A percentile compares a stretch with the other conserved stretches of the same genome.
Evolutionary conservation across 345 rosid genomes (phyloP).

Genomic region (Microcos paniculata): DNA sequence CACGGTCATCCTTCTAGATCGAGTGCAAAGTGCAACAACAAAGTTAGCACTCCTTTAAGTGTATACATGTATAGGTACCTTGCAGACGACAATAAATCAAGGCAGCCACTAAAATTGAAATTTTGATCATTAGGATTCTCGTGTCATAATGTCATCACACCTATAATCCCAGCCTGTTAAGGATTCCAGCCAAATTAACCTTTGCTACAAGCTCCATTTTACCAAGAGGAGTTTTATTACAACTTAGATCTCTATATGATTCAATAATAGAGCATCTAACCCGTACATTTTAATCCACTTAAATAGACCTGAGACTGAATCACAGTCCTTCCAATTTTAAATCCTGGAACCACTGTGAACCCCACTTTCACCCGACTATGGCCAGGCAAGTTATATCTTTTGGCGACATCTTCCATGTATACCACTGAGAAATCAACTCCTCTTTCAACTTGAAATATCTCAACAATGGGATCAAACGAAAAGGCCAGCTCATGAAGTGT

Average conservation of each 20-base stretch:
- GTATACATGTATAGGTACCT: not conserved
- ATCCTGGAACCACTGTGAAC: constrained; percentile 91
- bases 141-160: not conserved
- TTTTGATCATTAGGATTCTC: constrained; percentile 22
- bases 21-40: not conserved
- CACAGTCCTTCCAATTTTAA: constrained; percentile 69
- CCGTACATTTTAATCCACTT: constrained; percentile 44
- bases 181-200: constrained; percentile 4
- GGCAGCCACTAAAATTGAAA: constrained; percentile 11
- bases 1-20: constrained; percentile 5
- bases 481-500: constrained; percentile 75
- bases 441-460: constrained; percentile 82
- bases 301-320: constrained; percentile 83
- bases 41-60: constrained; percentile 7
- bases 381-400: constrained; percentile 30
- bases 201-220: not conserved
- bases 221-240: not conserved
- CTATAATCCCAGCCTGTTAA: constrained; percentile 7
- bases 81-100: constrained; percentile 11
- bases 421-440: constrained; percentile 76
- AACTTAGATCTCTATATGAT: constrained; percentile 11
- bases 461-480: constrained; percentile 79
- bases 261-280: constrained; percentile 22
- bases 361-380: constrained; percentile 62
- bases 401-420: constrained; percentile 79